Evolutionary conservation across 2,329 filamentous ascomycete species (phyloP).

Genomic region (Fusarium guadeloupense): DNA sequence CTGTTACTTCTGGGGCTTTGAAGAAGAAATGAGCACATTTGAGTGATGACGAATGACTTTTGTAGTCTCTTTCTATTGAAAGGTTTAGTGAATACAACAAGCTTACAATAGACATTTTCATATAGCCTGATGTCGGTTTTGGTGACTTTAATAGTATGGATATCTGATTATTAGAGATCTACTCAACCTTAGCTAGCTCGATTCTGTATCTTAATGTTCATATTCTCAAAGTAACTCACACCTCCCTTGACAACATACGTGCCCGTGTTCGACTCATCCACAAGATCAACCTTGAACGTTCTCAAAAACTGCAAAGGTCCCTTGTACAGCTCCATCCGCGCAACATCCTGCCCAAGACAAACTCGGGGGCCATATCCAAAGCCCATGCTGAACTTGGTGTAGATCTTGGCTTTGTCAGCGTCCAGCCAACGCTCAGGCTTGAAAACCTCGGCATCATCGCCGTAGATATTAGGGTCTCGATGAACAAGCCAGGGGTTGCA

Average conservation of each 20-base stretch:
- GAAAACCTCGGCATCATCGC: conserved; percentile 48
- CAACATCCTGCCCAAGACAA: conserved; percentile 56
- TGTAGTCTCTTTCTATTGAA: too few species aligned
- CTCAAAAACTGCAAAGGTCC: conserved; percentile 28
- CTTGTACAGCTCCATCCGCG: conserved; percentile 52
- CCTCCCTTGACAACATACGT: conserved; percentile 30
- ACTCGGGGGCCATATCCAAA: conserved; percentile 55
- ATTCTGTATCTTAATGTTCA: conserved; percentile 21
- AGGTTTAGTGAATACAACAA: too few species aligned
- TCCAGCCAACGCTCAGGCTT: conserved; percentile 55
- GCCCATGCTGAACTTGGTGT: conserved; percentile 45
- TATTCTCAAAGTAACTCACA: conserved; percentile 32
- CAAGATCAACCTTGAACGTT: conserved; percentile 20
- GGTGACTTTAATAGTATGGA: background rate
- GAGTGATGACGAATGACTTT: background rate
- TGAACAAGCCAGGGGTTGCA: conserved; percentile 52
- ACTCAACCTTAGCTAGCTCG: background rate
- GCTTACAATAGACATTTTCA: too few species aligned
- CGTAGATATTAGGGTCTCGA: conserved; percentile 45
- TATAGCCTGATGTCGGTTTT: too few species aligned
- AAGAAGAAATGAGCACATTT: background rate
- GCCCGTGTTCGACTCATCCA: conserved; percentile 14
- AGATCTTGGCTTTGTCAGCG: conserved; percentile 38
- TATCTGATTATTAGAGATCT: background rate
- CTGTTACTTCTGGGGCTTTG: background rate